phyloP scores from a whole-genome alignment of 352 stramenopile genomes.

The Hyaloperonospora arabidopsidis region DNA sequence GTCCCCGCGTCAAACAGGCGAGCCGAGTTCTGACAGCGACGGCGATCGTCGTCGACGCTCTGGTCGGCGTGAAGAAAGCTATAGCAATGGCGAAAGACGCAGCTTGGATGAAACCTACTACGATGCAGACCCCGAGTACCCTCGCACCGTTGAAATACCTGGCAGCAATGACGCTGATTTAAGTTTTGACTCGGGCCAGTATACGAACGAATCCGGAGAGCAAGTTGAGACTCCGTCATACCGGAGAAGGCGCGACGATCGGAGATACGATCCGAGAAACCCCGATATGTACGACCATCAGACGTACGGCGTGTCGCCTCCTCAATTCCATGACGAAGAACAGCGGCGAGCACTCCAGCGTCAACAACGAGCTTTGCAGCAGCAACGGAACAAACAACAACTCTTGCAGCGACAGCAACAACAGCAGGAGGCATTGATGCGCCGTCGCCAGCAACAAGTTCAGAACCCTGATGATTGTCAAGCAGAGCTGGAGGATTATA shows the following conservation, averaged over 20 bases:
- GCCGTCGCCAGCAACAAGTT: slow-evolving; percentile 10
- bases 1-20: slow-evolving; percentile 7
- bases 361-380: slow-evolving; percentile 27
- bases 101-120: slow-evolving; percentile 22
- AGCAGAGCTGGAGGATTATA: slow-evolving; percentile 9
- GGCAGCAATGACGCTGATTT: slow-evolving; percentile 10
- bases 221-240: slow-evolving; percentile 17
- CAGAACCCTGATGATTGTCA: slow-evolving; percentile 13
- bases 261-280: slow-evolving; percentile 23
- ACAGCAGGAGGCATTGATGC: slow-evolving; percentile 18
- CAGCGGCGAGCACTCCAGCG: slow-evolving; percentile 23
- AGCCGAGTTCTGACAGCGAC: slow-evolving; percentile 11
- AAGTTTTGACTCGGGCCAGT: slow-evolving; percentile 15
- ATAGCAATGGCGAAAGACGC: slow-evolving; percentile 17
- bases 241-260: slow-evolving; percentile 16
- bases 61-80: slow-evolving; percentile 7
- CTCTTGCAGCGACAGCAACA: slow-evolving; percentile 25
- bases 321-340: slow-evolving; percentile 17
- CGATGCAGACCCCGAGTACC: slow-evolving; percentile 22
- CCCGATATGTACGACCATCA: slow-evolving; percentile 24
- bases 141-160: slow-evolving; percentile 20
- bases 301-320: slow-evolving; percentile 13
- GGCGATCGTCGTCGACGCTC: slow-evolving; percentile 10
- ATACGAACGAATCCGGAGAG: slow-evolving; percentile 17
- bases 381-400: slow-evolving; percentile 24